Percentiles rank a stretch among this genome's conserved stretches.
phyloP scores from a whole-genome alignment of 2,329 filamentous ascomycete genomes.

The Peltaster fructicola region DNA sequence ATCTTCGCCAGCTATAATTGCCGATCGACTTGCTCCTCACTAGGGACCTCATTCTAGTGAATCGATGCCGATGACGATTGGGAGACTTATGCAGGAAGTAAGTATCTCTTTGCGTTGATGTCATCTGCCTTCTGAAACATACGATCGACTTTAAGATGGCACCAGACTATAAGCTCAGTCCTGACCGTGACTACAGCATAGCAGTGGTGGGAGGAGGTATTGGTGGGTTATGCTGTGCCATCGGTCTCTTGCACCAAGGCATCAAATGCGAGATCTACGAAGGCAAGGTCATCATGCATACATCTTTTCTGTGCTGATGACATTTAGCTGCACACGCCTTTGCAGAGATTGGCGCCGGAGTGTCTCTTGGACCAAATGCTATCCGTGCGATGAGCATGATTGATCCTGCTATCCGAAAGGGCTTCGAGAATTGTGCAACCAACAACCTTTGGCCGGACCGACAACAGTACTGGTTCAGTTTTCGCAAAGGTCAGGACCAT shows the following conservation, averaged over 20 bases:
- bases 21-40: too few relatives aligned
- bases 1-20: too few relatives aligned
- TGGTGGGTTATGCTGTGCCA: conserved; percentile 36
- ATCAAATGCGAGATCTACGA: conserved; percentile 38
- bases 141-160: too few relatives aligned
- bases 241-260: conserved; percentile 27
- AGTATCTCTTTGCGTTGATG: too few relatives aligned
- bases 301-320: too few relatives aligned
- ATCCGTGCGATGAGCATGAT: conserved; percentile 35
- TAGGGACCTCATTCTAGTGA: too few relatives aligned
- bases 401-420: conserved; percentile 26
- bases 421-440: conserved; percentile 27
- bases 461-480: conserved; percentile 25
- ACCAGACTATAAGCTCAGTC: too few relatives aligned
- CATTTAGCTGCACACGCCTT: conserved; percentile 35
- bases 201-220: conserved; percentile 40
- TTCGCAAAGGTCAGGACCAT: too few relatives aligned
- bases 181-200: conserved; percentile 8
- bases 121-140: too few relatives aligned
- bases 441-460: conserved; percentile 21
- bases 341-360: conserved; percentile 40
- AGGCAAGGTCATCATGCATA: too few relatives aligned
- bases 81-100: too few relatives aligned
- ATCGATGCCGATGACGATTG: too few relatives aligned
- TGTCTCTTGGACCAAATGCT: conserved; percentile 39